These are phyloP conservation scores for Penicillium maclennaniae DNA, from an alignment of 495 filamentous ascomycete genomes.

Conservation along the genomic window DNA sequence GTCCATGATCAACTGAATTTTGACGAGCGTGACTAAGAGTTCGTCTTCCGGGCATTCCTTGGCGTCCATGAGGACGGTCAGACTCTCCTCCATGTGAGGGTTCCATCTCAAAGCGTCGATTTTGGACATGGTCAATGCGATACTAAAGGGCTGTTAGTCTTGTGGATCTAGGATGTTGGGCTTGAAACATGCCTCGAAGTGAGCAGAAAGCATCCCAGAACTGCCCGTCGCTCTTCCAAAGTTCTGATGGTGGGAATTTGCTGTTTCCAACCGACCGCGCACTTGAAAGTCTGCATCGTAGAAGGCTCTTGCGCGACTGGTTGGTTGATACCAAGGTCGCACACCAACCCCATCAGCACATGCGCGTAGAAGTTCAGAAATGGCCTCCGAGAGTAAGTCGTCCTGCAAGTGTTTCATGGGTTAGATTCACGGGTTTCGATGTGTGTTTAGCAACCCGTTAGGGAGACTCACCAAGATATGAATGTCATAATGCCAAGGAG, in stretches of 20 bases:
- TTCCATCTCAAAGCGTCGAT: constrained; percentile 51
- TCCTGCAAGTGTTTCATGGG: constrained; percentile 7
- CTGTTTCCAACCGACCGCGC: constrained; percentile 17
- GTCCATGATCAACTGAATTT: constrained; percentile 42
- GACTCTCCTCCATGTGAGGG: constrained; percentile 49
- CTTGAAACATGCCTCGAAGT: constrained; percentile 44
- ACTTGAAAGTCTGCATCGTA: constrained; percentile 24
- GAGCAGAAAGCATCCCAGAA: constrained; percentile 50
- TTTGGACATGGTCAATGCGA: constrained; percentile 41
- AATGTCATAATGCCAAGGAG: constrained; percentile 51
- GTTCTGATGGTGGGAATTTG: constrained; percentile 28
- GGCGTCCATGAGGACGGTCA: constrained; percentile 38
- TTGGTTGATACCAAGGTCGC: constrained; percentile 55
- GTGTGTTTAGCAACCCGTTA: background rate
- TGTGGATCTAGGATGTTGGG: background rate
- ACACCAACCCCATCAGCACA: constrained; percentile 49
- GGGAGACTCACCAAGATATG: constrained; percentile 37
- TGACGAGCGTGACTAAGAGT: constrained; percentile 44
- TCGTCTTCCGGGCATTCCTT: constrained; percentile 50
- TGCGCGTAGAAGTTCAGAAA: constrained; percentile 42
- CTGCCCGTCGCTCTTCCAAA: constrained; percentile 50
- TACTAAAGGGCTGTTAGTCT: constrained; percentile 21
- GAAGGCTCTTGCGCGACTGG: constrained; percentile 25
- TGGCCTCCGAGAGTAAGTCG: constrained; percentile 13
- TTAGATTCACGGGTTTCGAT: background rate